Percentiles rank a stretch among this genome's conserved stretches.
phyloP scores from a whole-genome alignment of 2,329 filamentous ascomycete species.

The Chaetothyriales sp. region DNA sequence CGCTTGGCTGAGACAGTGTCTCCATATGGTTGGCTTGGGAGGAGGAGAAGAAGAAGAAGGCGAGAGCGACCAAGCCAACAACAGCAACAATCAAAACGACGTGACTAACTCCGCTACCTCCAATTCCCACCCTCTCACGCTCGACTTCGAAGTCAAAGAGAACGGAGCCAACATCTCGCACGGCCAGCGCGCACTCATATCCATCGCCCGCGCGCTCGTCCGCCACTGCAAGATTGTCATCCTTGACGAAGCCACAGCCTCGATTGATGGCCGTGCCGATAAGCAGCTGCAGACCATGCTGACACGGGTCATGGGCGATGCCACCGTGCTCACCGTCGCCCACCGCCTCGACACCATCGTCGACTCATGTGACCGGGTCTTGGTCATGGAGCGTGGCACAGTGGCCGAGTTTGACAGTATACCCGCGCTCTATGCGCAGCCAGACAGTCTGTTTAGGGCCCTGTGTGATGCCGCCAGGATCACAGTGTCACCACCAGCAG shows the following conservation, averaged over 20 bases:
- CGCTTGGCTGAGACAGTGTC: background rate
- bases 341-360: slow-evolving; percentile 92
- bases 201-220: slow-evolving; percentile 79
- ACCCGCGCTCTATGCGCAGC: background rate
- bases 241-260: slow-evolving; percentile 97
- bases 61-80: no score
- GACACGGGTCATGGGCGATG: slow-evolving; percentile 55
- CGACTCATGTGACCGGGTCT: slow-evolving; percentile 81
- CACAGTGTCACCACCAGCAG: background rate
- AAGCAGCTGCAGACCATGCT: slow-evolving; percentile 93
- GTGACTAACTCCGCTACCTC: no score
- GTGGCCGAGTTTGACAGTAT: slow-evolving; percentile 59
- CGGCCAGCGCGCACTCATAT: slow-evolving; percentile 86
- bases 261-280: slow-evolving; percentile 92
- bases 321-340: slow-evolving; percentile 87
- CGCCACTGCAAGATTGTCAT: slow-evolving; percentile 86
- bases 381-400: slow-evolving; percentile 77
- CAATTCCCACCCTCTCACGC: slow-evolving; percentile 20
- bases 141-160: slow-evolving; percentile 55
- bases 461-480: background rate
- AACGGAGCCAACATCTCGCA: slow-evolving; percentile 91
- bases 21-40: no score
- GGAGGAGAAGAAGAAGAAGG: no score
- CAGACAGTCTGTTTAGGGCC: background rate
- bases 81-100: no score